Conservation (phyloP, 23 red algal genomes). For the Chondrus crispus region DNA sequence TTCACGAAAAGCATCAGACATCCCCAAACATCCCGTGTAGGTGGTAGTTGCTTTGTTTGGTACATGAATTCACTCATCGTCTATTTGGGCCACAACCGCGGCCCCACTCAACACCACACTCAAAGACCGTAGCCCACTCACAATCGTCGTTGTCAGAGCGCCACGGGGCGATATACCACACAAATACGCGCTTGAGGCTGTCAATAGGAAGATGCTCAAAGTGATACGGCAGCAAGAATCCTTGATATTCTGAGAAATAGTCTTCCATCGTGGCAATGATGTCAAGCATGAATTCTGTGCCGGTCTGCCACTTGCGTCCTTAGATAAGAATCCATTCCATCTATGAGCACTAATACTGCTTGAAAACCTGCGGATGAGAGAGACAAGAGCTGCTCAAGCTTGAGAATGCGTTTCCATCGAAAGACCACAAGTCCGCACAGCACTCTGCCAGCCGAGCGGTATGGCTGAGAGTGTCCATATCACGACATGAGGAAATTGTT, state of each 20-base stretch:
- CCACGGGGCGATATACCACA: slow-evolving; percentile 44
- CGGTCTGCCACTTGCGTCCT: slow-evolving; percentile 14
- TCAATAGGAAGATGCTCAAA: slow-evolving; percentile 52
- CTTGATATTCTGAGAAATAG: slow-evolving; percentile 32
- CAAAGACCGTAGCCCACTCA: too few species aligned
- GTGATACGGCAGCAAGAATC: slow-evolving; percentile 24
- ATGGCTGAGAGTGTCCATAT: too few species aligned
- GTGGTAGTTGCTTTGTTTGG: slow-evolving; percentile 31
- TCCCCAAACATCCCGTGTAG: background rate
- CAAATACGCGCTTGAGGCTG: slow-evolving; percentile 17
- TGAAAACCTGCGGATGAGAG: too few species aligned
- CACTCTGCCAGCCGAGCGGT: too few species aligned
- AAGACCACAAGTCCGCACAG: too few species aligned
- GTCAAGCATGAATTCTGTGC: slow-evolving; percentile 56
- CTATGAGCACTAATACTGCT: slow-evolving; percentile 6
- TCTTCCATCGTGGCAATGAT: slow-evolving; percentile 2
- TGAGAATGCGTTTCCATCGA: too few species aligned
- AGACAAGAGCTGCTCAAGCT: too few species aligned
- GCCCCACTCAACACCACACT: too few species aligned
- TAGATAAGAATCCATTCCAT: background rate
- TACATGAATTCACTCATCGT: slow-evolving; percentile 17
- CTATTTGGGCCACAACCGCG: slow-evolving; percentile 32
- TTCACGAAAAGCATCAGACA: slow-evolving; percentile 45
- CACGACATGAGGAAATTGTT: too few species aligned
- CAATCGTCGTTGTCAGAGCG: too few species aligned